Evolutionary conservation across 495 filamentous ascomycete species (phyloP), one percentile per base, ranked within the genome.

Genomic region (Aspergillus wentii): DNA sequence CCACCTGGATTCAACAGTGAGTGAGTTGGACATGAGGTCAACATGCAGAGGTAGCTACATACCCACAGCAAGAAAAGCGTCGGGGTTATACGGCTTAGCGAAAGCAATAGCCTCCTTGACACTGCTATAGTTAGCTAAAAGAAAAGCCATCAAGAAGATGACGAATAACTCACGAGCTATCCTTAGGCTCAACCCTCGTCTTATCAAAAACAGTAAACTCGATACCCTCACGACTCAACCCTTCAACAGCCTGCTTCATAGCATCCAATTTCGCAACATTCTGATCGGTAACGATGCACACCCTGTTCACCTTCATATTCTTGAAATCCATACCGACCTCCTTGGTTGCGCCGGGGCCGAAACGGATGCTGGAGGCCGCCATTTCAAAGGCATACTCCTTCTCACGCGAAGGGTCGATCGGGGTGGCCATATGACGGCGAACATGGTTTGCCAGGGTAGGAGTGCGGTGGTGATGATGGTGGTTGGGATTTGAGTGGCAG

Each of bases 381-480:
- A 98, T 95, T 63, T 98, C 91, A 54, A 98, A 98, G 23, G 92
- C 92, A 67, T 97, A 97, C 53, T 98, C 92, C 59, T 91, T 95
- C 56, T 90, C 78, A 39, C 79, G 76, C 2, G 80, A 66, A 4
- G 62, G 57, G 49, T 89, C 85, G 7, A 77, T 59, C 0, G 89
- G 89, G 0, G 86, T 90, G 23, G 87, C 87, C 46, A 85, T 66
- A 23, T 77, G 69, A 18, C 78, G 74, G 30, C 69, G 72, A 20
- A 77, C 72, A 59, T 78, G 71, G 20, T 62, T 67, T 35, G 83
- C 61, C 18, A 75, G 61, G 26, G 26, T 57, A 18, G 66, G 48
- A 23, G 57, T 60, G 43, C 78, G 68, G 55, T 74, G 61, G 46
- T 82, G 74, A 49, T 85, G 78, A 41, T 87, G 80, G 49, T 86